Evolutionary conservation across 495 filamentous ascomycete genomes (phyloP), one percentile per base, ranked within the genome.

Genomic region (Xylaria bambusicola): DNA sequence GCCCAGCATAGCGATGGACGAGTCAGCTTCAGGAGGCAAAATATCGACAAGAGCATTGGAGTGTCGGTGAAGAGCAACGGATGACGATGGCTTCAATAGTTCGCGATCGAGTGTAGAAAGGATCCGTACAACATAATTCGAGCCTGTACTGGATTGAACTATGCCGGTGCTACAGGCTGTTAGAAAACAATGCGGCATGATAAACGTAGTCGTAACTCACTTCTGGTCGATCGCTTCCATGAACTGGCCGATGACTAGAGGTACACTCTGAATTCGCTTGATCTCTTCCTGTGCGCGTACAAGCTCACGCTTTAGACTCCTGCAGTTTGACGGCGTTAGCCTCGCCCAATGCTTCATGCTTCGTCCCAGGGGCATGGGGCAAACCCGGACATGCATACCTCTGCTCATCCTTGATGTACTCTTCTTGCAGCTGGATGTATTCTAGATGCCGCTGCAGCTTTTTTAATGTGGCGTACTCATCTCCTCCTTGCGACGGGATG

Each of bases 191-290:
- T 38, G 35, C 13, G 35, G 10, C 18, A 36, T 24, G 55, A 29
- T 44, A 9, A 23, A 26, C n/a, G 20, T 35, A 54, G 41, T 46
- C 20, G 13, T 23, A 8, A 54, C 83, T 74, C 83, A 97, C 93
- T 97, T 98, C 72, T 98, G 95, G 76, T 98, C 94, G 67, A 98
- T 98, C 51, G 94, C 94, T 77, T 98, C 94, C 94, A 98, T 98
- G 74, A 98, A 98, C 78, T 98, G 94, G 48, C 94, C 94, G 72
- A 98, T 98, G 56, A 98, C 94, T 65, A 98, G 75, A 2, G 94
- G 94, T 29, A 98, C 94, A 74, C 92, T 96, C 75, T 98, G 94
- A 73, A 98, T 98, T 61, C 94, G 87, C 81, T 98, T 98, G 77
- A 98, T 98, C 80, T 98, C 94, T 75, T 98, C 94, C 74, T 98